Conservation (phyloP, 306 rosid genomes). For the Quillaja saponaria region DNA sequence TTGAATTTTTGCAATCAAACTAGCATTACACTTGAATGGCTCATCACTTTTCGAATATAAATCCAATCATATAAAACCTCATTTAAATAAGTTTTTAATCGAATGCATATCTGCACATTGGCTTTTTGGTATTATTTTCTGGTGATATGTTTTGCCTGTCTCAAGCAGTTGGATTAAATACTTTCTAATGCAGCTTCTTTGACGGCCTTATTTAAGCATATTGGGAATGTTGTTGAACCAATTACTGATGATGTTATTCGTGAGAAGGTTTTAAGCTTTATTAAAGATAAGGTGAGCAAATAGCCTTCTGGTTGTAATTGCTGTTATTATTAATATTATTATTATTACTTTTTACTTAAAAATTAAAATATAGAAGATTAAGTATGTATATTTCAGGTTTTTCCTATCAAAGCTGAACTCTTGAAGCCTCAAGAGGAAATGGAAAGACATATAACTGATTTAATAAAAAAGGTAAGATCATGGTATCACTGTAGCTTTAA, state of each 20-base stretch:
- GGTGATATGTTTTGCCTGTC: conserved; percentile 11
- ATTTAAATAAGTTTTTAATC: background rate
- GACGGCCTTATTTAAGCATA: conserved; percentile 92
- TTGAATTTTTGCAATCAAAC: conserved; percentile 10
- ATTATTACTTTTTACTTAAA: conserved; percentile 11
- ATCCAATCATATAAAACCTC: background rate
- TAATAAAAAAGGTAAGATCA: conserved; percentile 72
- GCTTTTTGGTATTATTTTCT: background rate
- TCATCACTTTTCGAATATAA: conserved; percentile 2
- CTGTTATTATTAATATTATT: too few relatives aligned
- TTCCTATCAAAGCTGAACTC: conserved; percentile 82
- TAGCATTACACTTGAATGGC: conserved; percentile 1
- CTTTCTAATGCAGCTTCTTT: conserved; percentile 74
- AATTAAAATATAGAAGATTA: conserved; percentile 20
- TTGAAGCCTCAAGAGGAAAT: conserved; percentile 92
- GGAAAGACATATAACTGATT: conserved; percentile 96
- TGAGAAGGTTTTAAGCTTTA: conserved; percentile 84
- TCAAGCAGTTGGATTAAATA: conserved; percentile 9
- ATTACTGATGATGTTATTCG: conserved; percentile 73
- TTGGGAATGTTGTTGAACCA: conserved; percentile 78
- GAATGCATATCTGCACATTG: background rate
- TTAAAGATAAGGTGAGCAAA: conserved; percentile 77
- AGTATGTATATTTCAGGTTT: conserved; percentile 57
- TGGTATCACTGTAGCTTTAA: conserved; percentile 29
- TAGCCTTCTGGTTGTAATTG: conserved; percentile 10